Conservation (phyloP, 1,284 basidiomycete species). For the Phlebopus sp. region DNA sequence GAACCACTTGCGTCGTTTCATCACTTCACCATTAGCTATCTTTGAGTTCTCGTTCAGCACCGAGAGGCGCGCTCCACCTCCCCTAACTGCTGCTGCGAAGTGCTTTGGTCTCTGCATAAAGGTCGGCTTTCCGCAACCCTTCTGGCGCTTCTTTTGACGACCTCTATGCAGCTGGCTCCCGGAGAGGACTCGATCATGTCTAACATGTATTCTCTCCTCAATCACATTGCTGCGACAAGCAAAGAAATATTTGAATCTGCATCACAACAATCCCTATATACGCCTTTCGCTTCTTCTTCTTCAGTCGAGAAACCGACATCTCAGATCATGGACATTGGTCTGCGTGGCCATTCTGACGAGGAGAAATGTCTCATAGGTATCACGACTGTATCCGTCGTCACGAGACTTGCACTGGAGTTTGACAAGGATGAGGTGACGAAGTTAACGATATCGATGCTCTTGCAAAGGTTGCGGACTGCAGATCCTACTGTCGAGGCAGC, state of each 20-base stretch:
- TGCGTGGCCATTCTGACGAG: constrained; percentile 74
- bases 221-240: constrained; percentile 82
- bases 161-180: constrained; percentile 62
- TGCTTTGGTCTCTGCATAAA: constrained; percentile 89
- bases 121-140: constrained; percentile 37
- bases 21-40: constrained; percentile 84
- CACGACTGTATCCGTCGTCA: constrained; percentile 88
- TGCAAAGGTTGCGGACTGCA: constrained; percentile 83
- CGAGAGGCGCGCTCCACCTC: constrained; percentile 70
- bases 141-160: neutral
- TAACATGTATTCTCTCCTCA: constrained; percentile 93
- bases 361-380: constrained; percentile 84
- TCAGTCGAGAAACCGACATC: constrained; percentile 28
- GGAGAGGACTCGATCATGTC: constrained; percentile 92
- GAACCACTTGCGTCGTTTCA: constrained; percentile 81
- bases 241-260: constrained; percentile 65
- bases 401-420: constrained; percentile 81
- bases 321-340: constrained; percentile 43
- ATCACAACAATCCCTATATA: constrained; percentile 40
- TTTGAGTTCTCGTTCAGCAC: constrained; percentile 84
- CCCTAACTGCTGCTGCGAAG: constrained; percentile 82
- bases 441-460: constrained; percentile 87
- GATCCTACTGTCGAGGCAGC: constrained; percentile 87
- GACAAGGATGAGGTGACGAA: constrained; percentile 80
- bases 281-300: constrained; percentile 47